Evolutionary conservation across 139 green algal genomes (phyloP).

Genomic region (Nannochloris sp.): DNA sequence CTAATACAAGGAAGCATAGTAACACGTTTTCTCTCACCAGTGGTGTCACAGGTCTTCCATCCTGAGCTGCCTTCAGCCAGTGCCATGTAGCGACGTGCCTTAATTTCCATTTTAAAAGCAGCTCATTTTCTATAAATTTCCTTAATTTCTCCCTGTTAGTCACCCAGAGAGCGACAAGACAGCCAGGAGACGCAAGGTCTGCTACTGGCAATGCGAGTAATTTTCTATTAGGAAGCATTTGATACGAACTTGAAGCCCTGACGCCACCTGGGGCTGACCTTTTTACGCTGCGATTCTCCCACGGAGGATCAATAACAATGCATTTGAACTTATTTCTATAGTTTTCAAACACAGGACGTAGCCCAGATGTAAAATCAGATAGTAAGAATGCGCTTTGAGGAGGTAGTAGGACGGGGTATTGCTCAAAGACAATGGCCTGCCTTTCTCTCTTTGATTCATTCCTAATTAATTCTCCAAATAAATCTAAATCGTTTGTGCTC

Average conservation of each 20-base stretch:
- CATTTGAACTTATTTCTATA: constrained; percentile 35
- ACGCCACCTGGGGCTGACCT: constrained; percentile 23
- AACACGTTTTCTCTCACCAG: no score
- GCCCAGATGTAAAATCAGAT: constrained; percentile 28
- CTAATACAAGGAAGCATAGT: no score
- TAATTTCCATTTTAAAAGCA: constrained; percentile 67
- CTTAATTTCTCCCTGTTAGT: constrained; percentile 67
- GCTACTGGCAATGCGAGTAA: constrained; percentile 51
- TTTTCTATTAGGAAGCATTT: constrained; percentile 49
- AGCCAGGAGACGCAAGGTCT: constrained; percentile 24
- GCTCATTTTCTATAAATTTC: constrained; percentile 54
- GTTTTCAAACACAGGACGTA: background rate
- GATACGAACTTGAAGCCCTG: constrained; percentile 44
- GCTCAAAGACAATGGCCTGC: constrained; percentile 6
- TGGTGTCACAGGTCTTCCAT: no score
- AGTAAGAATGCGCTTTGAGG: constrained; percentile 23
- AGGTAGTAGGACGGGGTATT: constrained; percentile 40
- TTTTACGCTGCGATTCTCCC: constrained; percentile 62
- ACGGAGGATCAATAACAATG: constrained; percentile 69
- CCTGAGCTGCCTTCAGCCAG: constrained; percentile 60
- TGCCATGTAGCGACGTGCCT: constrained; percentile 54
- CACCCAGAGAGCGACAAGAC: constrained; percentile 68
- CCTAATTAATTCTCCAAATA: constrained; percentile 23
- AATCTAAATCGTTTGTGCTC: constrained; percentile 8
- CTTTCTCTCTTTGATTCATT: constrained; percentile 8